Percentiles rank a stretch among this genome's conserved stretches.
These are phyloP conservation scores for Pichia scutulata DNA, from an alignment of 805 yeast genomes.

Conservation along the genomic window DNA sequence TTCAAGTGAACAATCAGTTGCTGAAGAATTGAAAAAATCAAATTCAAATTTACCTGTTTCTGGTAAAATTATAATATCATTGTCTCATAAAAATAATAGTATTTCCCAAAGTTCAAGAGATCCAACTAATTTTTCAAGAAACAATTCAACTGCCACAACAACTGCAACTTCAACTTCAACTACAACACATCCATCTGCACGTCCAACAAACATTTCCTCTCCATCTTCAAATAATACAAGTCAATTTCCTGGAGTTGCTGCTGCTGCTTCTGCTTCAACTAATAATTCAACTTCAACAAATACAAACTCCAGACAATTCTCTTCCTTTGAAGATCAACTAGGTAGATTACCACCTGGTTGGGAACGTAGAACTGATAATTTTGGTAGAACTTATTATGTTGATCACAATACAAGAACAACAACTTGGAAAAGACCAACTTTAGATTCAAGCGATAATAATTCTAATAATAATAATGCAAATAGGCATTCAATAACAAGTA, in stretches of 20 bases:
- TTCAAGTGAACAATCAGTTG: slow-evolving; percentile 71
- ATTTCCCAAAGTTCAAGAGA: slow-evolving; percentile 22
- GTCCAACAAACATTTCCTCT: slow-evolving; percentile 1
- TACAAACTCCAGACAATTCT: slow-evolving; percentile 53
- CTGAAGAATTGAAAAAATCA: slow-evolving; percentile 85
- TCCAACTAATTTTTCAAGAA: slow-evolving; percentile 22
- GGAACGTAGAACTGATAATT: slow-evolving; percentile 97
- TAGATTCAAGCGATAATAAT: slow-evolving; percentile 58
- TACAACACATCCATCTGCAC: slow-evolving; percentile 2
- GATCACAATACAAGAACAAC: slow-evolving; percentile 97
- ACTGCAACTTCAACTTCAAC: not conserved
- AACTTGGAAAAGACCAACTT: slow-evolving; percentile 96
- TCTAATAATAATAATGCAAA: slow-evolving; percentile 19
- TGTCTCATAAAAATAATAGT: slow-evolving; percentile 38
- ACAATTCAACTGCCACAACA: slow-evolving; percentile 3
- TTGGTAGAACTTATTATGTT: slow-evolving; percentile 95
- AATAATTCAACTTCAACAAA: slow-evolving; percentile 12
- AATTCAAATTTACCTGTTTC: slow-evolving; percentile 90
- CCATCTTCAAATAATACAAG: slow-evolving; percentile 9
- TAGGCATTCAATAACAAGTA: slow-evolving; percentile 35
- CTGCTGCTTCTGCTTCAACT: slow-evolving; percentile 8
- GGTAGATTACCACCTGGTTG: slow-evolving; percentile 98
- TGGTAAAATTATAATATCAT: slow-evolving; percentile 79
- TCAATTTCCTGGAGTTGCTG: slow-evolving; percentile 24
- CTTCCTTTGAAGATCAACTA: slow-evolving; percentile 93